Conservation (phyloP, 345 rosid species). For the Pistacia vera region DNA sequence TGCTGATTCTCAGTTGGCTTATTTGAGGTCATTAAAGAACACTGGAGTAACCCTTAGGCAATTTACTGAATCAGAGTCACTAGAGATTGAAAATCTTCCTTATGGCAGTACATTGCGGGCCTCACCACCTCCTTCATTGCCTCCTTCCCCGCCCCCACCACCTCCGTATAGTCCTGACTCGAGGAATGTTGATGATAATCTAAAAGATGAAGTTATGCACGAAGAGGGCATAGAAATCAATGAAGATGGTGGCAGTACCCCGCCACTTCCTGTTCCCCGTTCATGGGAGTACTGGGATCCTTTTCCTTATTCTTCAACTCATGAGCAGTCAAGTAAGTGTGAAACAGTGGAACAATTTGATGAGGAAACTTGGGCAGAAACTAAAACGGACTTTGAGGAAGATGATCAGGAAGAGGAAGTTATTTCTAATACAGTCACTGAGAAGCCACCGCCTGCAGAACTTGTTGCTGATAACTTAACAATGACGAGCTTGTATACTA, state of each 20-base stretch:
- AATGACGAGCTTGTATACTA: conserved; percentile 50
- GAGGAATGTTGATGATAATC: conserved; percentile 31
- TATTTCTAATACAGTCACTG: conserved; percentile 34
- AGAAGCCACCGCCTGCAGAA: conserved; percentile 41
- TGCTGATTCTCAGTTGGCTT: conserved; percentile 74
- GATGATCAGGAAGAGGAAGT: conserved; percentile 48
- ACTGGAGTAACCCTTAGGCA: conserved; percentile 90
- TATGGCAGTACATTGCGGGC: conserved; percentile 33
- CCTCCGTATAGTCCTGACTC: conserved; percentile 70
- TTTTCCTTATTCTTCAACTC: conserved; percentile 35
- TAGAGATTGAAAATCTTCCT: conserved; percentile 64
- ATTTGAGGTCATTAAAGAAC: conserved; percentile 82
- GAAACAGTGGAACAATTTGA: conserved; percentile 42
- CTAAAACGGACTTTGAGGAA: conserved; percentile 68
- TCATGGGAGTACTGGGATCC: conserved; percentile 62
- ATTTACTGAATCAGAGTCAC: conserved; percentile 81
- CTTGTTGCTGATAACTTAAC: conserved; percentile 58
- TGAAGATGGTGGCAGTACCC: conserved; percentile 34
- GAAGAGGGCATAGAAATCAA: conserved; percentile 47
- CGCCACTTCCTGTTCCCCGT: conserved; percentile 43
- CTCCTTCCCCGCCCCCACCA: conserved; percentile 80
- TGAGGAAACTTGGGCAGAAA: conserved; percentile 75
- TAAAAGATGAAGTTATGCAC: conserved; percentile 31
- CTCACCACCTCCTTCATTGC: conserved; percentile 57
- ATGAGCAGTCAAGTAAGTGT: conserved; percentile 27